A percentile compares a stretch with the other conserved stretches of the same genome.
phyloP scores from a whole-genome alignment of 805 yeast species.

The Pichia cephalocereana region DNA sequence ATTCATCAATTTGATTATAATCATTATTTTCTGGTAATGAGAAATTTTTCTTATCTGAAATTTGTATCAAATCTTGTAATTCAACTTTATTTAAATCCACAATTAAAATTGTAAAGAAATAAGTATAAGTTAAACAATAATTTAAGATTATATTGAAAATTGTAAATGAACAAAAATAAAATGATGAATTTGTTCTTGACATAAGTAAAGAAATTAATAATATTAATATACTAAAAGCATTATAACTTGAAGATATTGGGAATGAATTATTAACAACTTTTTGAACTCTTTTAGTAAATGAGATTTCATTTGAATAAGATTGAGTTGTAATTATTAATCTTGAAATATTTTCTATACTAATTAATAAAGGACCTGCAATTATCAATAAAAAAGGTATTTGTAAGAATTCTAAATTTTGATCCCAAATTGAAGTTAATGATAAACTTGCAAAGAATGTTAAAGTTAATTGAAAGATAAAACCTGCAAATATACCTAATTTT shows the following conservation, averaged over 20 bases:
- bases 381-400: conserved; percentile 33
- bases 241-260: conserved; percentile 1
- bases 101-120: conserved; percentile 53
- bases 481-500: conserved; percentile 35
- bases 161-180: conserved; percentile 37
- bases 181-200: conserved; percentile 3
- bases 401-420: conserved; percentile 25
- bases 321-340: conserved; percentile 34
- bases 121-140: conserved; percentile 53
- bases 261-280: conserved; percentile 5
- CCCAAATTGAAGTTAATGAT: conserved; percentile 32
- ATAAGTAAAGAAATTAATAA: not conserved
- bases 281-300: conserved; percentile 22
- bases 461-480: conserved; percentile 32
- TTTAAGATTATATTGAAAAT: conserved; percentile 45
- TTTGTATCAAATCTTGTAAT: conserved; percentile 39
- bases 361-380: conserved; percentile 32
- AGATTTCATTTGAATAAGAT: conserved; percentile 32
- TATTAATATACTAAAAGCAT: not conserved
- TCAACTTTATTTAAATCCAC: conserved; percentile 61
- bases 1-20: not conserved
- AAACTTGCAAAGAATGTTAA: conserved; percentile 35
- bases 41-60: not conserved
- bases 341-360: conserved; percentile 40
- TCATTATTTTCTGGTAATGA: not conserved